A percentile compares a stretch with the other conserved stretches of the same genome.
phyloP scores from a whole-genome alignment of 495 filamentous ascomycete genomes.

The Talaromyces trachyspermus region DNA sequence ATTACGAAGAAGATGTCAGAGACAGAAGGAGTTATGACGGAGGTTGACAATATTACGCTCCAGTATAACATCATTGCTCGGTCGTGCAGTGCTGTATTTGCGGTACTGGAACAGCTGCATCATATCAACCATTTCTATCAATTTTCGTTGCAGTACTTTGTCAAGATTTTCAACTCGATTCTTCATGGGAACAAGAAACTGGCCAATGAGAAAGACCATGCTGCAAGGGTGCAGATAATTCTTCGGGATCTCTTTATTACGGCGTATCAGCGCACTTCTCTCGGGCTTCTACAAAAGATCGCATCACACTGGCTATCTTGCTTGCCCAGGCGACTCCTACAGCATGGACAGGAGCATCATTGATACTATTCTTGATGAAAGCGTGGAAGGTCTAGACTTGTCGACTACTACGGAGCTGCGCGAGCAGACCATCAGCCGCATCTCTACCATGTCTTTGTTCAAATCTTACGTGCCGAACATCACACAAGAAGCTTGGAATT shows the following conservation, averaged over 20 bases:
- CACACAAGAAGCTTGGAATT: conserved; percentile 61
- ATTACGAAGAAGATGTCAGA: conserved; percentile 94
- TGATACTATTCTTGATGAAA: conserved; percentile 76
- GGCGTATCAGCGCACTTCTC: conserved; percentile 85
- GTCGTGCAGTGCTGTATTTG: conserved; percentile 94
- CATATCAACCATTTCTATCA: conserved; percentile 99
- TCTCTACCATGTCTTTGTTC: conserved; percentile 63
- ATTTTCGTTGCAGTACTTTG: conserved; percentile 96
- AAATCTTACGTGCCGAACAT: conserved; percentile 62
- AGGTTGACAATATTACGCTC: conserved; percentile 89
- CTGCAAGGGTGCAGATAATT: conserved; percentile 75
- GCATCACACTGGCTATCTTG: conserved; percentile 90
- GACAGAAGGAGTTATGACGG: conserved; percentile 95
- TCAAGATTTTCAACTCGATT: conserved; percentile 93
- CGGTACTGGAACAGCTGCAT: conserved; percentile 92
- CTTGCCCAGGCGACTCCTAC: conserved; percentile 86
- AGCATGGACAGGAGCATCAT: conserved; percentile 86
- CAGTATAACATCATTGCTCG: conserved; percentile 88
- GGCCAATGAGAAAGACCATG: conserved; percentile 63
- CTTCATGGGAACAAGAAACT: conserved; percentile 74
- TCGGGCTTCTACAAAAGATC: conserved; percentile 93
- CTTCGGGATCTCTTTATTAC: conserved; percentile 81
- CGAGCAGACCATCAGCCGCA: conserved; percentile 60
- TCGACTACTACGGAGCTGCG: conserved; percentile 57
- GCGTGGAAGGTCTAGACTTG: conserved; percentile 67